Base-by-base conservation (phyloP, 1,139 yeast genomes). In the Debaryomyces subglobosus region DNA sequence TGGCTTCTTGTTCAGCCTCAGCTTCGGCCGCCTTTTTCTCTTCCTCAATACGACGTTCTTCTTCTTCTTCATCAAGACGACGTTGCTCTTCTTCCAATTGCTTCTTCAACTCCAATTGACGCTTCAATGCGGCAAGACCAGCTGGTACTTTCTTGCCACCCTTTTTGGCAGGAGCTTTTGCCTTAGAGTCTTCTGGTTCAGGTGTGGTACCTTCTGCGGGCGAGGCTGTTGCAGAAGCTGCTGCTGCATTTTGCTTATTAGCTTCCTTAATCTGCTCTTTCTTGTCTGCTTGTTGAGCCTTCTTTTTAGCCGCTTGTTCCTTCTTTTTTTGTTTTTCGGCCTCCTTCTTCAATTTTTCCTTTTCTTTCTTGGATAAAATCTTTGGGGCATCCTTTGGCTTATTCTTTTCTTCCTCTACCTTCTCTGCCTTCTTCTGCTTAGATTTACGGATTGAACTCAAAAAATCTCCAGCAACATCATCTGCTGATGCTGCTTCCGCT, bases 291-390 rank as follows among this genome's bases (percentile, higher is more conserved):
- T 75, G 80, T 54, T 74, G 79, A 16, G 68, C 72, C 69, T 90
- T 92, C 81, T 91, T 92, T 71, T 84, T 86, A 49, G 86, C 88
- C 35, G 97, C 96, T 55, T 84, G 82, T 59, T 90, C 96, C 74
- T 90, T 91, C 87, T 94, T 94, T 71, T 85, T 82, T 61, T 87
- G 90, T 78, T 94, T 95, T 69, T 94, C 99, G 56, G 89, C 89
- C 73, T 94, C 99, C 71, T 94, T 95, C 87, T 92, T 94, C 68
- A 94, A 96, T 71, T 84, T 88, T 72, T 94, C 99, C 78, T 94
- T 95, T 67, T 94, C 99, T 74, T 95, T 95, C 79, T 94, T 95
- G 51, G 96, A 84, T 71, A 94, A 89, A 61, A 92, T 74, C 56
- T 84, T 81, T 44, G 95, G 89, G 37, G 83, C 91, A 44, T 77